These are phyloP conservation scores for Lyophyllum decastes DNA, from an alignment of 768 basidiomycete genomes.

Conservation along the genomic window DNA sequence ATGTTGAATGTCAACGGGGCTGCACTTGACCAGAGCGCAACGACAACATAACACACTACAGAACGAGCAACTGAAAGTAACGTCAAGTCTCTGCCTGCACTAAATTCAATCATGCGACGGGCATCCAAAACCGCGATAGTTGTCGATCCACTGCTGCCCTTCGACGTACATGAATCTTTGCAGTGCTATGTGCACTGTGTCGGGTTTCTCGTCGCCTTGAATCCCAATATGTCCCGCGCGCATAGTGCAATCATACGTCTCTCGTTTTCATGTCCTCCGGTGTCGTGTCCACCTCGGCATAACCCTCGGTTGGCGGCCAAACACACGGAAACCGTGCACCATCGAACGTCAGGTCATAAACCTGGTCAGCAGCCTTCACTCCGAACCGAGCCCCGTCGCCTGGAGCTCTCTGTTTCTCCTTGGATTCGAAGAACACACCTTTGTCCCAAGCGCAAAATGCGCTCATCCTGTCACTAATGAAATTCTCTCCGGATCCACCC, in stretches of 20 bases:
- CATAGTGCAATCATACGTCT: slow-evolving; percentile 20
- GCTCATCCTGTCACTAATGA: slow-evolving; percentile 8
- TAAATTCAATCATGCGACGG: too few relatives aligned
- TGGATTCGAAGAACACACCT: slow-evolving; percentile 1
- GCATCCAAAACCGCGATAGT: neutral
- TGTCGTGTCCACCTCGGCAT: slow-evolving; percentile 3
- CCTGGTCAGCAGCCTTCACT: neutral
- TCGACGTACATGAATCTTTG: slow-evolving; percentile 24
- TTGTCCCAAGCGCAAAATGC: slow-evolving; percentile 13
- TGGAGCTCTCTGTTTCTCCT: neutral
- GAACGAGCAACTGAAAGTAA: too few relatives aligned
- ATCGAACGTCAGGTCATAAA: neutral
- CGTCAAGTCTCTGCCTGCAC: too few relatives aligned
- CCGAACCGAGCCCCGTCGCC: neutral
- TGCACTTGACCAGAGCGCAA: too few relatives aligned
- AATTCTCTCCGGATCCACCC: neutral
- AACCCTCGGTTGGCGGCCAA: neutral
- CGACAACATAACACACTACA: too few relatives aligned
- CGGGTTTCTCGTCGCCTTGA: neutral
- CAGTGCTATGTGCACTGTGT: slow-evolving; percentile 16
- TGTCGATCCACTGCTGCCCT: neutral
- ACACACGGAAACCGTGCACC: neutral
- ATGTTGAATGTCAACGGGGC: too few relatives aligned
- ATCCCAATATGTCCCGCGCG: slow-evolving; percentile 21
- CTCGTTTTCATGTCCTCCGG: slow-evolving; percentile 8